phyloP scores from a whole-genome alignment of 805 yeast genomes.

The Pichia eremophila region DNA sequence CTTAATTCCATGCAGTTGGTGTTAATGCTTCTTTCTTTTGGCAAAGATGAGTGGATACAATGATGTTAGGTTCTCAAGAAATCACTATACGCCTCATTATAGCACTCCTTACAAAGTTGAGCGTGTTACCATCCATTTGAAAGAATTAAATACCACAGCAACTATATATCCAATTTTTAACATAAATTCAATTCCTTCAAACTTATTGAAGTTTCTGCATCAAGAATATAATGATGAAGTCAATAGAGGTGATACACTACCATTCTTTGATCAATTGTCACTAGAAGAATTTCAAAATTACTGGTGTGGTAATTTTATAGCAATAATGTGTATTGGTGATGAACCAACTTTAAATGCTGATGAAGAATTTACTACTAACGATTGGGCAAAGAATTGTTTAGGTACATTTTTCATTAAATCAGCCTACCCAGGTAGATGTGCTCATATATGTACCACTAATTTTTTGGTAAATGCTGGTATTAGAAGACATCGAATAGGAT shows the following conservation, averaged over 20 bases:
- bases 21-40: neutral
- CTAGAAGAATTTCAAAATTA: slow-evolving; percentile 69
- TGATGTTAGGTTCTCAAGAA: slow-evolving; percentile 21
- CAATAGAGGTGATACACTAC: slow-evolving; percentile 78
- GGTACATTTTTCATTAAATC: slow-evolving; percentile 84
- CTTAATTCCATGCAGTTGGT: too few relatives aligned
- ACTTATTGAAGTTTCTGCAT: slow-evolving; percentile 67
- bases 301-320: slow-evolving; percentile 86
- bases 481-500: slow-evolving; percentile 86
- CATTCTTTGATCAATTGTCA: slow-evolving; percentile 72
- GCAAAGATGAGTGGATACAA: slow-evolving; percentile 24
- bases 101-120: slow-evolving; percentile 30
- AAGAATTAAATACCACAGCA: slow-evolving; percentile 87
- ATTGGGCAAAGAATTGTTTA: slow-evolving; percentile 89
- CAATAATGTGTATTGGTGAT: slow-evolving; percentile 74
- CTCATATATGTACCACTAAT: slow-evolving; percentile 87
- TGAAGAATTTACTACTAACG: slow-evolving; percentile 34
- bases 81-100: slow-evolving; percentile 25
- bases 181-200: slow-evolving; percentile 62
- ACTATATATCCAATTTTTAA: slow-evolving; percentile 80
- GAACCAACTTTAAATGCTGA: slow-evolving; percentile 35
- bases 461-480: slow-evolving; percentile 89
- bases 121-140: slow-evolving; percentile 67
- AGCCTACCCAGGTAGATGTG: slow-evolving; percentile 84
- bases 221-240: slow-evolving; percentile 94